phyloP scores from a whole-genome alignment of 169 alveolate species.

The Plasmodium coatneyi region DNA sequence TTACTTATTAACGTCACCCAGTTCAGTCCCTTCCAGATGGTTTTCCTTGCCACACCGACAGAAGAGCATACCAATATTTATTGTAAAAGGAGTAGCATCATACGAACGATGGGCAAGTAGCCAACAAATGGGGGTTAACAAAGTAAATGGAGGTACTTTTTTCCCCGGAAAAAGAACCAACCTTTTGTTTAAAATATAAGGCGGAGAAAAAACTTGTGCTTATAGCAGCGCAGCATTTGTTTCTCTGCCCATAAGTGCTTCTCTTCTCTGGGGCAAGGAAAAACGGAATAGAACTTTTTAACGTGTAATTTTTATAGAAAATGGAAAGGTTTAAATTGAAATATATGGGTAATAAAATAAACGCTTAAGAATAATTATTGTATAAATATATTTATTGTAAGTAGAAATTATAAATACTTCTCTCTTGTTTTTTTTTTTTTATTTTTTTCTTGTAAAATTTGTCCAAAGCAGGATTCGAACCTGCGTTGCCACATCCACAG shows the following conservation, averaged over 20 bases:
- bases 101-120: background rate
- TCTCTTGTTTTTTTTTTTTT: background rate
- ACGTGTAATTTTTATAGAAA: too few relatives aligned
- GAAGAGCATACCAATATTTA: too few relatives aligned
- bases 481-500: conserved; percentile 96
- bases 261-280: background rate
- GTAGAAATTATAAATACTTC: too few relatives aligned
- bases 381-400: too few relatives aligned
- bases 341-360: background rate
- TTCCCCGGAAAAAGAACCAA: too few relatives aligned
- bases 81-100: background rate
- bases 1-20: background rate
- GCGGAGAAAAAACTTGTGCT: background rate
- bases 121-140: background rate
- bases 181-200: too few relatives aligned
- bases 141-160: background rate
- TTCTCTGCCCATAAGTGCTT: background rate
- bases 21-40: background rate
- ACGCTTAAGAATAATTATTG: too few relatives aligned
- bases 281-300: too few relatives aligned
- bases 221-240: background rate
- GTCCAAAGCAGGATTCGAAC: conserved; percentile 95
- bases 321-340: too few relatives aligned
- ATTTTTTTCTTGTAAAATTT: conserved; percentile 37
- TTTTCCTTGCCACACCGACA: background rate